A percentile compares a stretch with the other conserved stretches of the same genome.
These are phyloP conservation scores for Daedaleopsis sinensis DNA, from an alignment of 768 basidiomycete genomes.

Conservation along the genomic window DNA sequence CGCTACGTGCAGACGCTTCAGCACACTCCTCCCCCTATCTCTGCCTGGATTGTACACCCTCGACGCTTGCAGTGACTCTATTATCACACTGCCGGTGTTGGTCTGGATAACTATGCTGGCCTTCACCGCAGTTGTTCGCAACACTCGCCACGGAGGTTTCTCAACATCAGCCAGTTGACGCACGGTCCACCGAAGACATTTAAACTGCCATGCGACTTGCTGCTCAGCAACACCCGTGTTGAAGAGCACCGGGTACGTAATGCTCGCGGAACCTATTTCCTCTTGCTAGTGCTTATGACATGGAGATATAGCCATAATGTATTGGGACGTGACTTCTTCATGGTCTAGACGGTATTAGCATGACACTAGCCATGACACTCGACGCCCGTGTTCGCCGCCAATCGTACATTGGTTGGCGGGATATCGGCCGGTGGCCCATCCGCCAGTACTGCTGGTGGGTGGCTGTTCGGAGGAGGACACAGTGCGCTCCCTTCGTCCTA, in stretches of 20 bases:
- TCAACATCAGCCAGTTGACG: slow-evolving; percentile 38
- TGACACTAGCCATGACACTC: slow-evolving; percentile 34
- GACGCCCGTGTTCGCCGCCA: slow-evolving; percentile 29
- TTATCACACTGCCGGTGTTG: slow-evolving; percentile 37
- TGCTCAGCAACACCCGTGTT: slow-evolving; percentile 22
- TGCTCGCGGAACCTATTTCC: neutral
- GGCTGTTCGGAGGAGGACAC: slow-evolving; percentile 38
- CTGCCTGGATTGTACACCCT: no score
- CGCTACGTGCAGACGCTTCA: no score
- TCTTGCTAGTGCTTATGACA: neutral
- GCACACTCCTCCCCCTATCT: no score
- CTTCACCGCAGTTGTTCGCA: slow-evolving; percentile 24
- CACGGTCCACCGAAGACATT: slow-evolving; percentile 32
- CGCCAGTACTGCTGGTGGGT: slow-evolving; percentile 52
- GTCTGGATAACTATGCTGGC: neutral
- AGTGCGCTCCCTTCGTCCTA: slow-evolving; percentile 31
- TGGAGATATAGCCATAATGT: neutral
- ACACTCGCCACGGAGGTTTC: slow-evolving; percentile 43
- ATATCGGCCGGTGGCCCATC: slow-evolving; percentile 23
- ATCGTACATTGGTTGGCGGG: slow-evolving; percentile 1
- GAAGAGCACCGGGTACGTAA: slow-evolving; percentile 29
- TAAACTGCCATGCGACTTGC: slow-evolving; percentile 30
- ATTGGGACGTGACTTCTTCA: slow-evolving; percentile 24
- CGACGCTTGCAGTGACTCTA: neutral
- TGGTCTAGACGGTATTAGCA: slow-evolving; percentile 50